These are phyloP conservation scores for Colletotrichum liriopes DNA, from an alignment of 2,329 filamentous ascomycete genomes.

Conservation along the genomic window DNA sequence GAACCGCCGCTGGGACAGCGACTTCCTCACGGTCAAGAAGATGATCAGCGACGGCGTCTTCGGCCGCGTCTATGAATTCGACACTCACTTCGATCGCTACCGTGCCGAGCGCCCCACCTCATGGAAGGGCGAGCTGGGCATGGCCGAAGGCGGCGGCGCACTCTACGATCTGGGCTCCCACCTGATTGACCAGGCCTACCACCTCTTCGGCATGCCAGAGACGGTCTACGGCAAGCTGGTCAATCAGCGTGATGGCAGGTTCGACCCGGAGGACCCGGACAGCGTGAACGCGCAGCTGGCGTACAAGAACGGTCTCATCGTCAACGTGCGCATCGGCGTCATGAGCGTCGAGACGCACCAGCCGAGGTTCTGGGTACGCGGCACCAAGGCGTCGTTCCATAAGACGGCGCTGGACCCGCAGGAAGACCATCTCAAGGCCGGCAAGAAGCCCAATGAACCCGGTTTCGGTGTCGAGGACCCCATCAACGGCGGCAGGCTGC, in stretches of 20 bases:
- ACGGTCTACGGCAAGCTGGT: slow-evolving; percentile 78
- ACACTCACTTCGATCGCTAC: slow-evolving; percentile 86
- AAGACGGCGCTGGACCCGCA: slow-evolving; percentile 81
- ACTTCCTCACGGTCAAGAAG: slow-evolving; percentile 80
- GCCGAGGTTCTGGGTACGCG: slow-evolving; percentile 83
- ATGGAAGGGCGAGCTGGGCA: slow-evolving; percentile 78
- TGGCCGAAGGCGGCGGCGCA: slow-evolving; percentile 75
- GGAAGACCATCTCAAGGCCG: slow-evolving; percentile 80
- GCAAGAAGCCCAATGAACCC: slow-evolving; percentile 72
- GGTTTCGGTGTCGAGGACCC: slow-evolving; percentile 77
- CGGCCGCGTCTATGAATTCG: slow-evolving; percentile 82
- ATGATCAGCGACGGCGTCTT: slow-evolving; percentile 73
- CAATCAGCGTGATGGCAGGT: slow-evolving; percentile 71
- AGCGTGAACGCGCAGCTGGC: slow-evolving; percentile 75
- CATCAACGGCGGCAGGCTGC: slow-evolving; percentile 70
- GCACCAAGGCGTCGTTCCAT: slow-evolving; percentile 81
- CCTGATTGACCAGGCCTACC: slow-evolving; percentile 81
- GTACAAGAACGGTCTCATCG: slow-evolving; percentile 76
- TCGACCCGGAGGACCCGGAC: slow-evolving; percentile 68
- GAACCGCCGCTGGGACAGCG: slow-evolving; percentile 84
- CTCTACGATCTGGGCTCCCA: slow-evolving; percentile 85
- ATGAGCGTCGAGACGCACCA: slow-evolving; percentile 79
- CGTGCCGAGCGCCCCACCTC: slow-evolving; percentile 70
- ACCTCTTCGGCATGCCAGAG: slow-evolving; percentile 78
- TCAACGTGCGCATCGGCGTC: slow-evolving; percentile 78